Base-by-base conservation (phyloP, 176 grass and related monocot genomes). In the Zoysia japonica region DNA sequence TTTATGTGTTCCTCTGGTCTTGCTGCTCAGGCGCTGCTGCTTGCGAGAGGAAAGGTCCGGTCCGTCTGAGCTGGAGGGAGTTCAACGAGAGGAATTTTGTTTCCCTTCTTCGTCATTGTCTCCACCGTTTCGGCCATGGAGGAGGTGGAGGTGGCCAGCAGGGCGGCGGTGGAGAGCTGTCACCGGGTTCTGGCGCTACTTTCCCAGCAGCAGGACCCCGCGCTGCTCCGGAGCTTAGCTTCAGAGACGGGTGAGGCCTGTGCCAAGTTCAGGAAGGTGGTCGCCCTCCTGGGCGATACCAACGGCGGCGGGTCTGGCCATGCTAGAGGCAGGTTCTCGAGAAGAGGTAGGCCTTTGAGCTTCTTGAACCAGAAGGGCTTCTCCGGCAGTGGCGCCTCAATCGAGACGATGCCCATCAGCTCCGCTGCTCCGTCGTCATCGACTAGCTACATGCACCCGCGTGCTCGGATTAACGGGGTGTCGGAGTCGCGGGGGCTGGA, bases 241-340 rank as follows among this genome's bases (percentile, higher is more conserved):
- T 72, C 88, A 14, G 92, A 99, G 61, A 91, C 88, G 19, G 86
- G 68, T 1, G 92, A 91, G 19, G 90, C 90, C 4, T 80, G 93
- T 74, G 84, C 88, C 51, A 89, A 84, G 77, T 99, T 99, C 86
- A 99, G 81, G 66, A 95, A 87, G 55, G 96, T 99, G 11, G 59
- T 68, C 3, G 84, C 88, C 53, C 76, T 99, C 61, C 90, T 99
- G 40, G 68, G 35, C 78, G 80, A 77, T 53, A 47, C 61, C 12
- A 41, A 59, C 28, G 28, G 28, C 28, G 28, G 28, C 2, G 48
- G 85, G 20, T 61, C 59, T 11, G 80, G 88, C 12, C 92, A 95
- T 60, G 88, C 92, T 68, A 93, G 88, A 77, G 84, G 74, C 44
- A 92, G 92, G 76, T 68, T 90, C 61, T 67, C 56, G 5, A 80